Percentiles rank a stretch among this genome's conserved stretches.
Conservation (phyloP, 2,329 filamentous ascomycete species). For the Graphilbum sp. region DNA sequence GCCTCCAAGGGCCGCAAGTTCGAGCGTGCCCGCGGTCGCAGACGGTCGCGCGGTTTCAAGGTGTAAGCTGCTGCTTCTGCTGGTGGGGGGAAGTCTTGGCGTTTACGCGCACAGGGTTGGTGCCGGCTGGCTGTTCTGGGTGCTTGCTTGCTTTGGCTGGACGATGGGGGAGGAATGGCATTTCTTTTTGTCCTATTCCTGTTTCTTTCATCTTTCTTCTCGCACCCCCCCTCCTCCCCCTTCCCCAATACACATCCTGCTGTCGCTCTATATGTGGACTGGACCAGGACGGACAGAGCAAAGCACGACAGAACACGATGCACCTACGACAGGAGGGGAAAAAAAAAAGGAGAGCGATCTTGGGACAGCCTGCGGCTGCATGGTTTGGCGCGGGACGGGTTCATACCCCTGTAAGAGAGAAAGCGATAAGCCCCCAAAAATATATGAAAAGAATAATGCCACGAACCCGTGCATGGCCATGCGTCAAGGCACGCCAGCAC, state of each 20-base stretch:
- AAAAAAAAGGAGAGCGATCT: not conserved
- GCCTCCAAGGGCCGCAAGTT: constrained; percentile 99
- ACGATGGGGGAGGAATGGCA: too few relatives aligned
- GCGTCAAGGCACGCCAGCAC: too few relatives aligned
- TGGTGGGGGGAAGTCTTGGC: too few relatives aligned
- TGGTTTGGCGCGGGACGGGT: constrained; percentile 5
- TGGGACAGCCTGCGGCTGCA: not conserved
- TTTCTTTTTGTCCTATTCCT: too few relatives aligned
- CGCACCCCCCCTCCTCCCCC: not conserved
- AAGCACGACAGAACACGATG: too few relatives aligned
- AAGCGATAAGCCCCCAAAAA: not conserved
- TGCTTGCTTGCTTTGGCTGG: not conserved
- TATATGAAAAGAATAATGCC: not conserved
- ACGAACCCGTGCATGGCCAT: not conserved
- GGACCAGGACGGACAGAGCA: too few relatives aligned
- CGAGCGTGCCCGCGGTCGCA: constrained; percentile 96
- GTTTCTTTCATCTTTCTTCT: not conserved
- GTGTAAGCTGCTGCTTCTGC: constrained; percentile 66
- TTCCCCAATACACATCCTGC: too few relatives aligned
- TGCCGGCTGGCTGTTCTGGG: not conserved
- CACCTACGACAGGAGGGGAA: too few relatives aligned
- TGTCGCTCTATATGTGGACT: too few relatives aligned
- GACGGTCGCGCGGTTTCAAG: constrained; percentile 99
- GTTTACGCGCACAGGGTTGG: too few relatives aligned
- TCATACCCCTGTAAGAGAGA: constrained; percentile 3